These are phyloP conservation scores for Paramecium primaurelia DNA, from an alignment of 73 alveolate species.

Conservation along the genomic window DNA sequence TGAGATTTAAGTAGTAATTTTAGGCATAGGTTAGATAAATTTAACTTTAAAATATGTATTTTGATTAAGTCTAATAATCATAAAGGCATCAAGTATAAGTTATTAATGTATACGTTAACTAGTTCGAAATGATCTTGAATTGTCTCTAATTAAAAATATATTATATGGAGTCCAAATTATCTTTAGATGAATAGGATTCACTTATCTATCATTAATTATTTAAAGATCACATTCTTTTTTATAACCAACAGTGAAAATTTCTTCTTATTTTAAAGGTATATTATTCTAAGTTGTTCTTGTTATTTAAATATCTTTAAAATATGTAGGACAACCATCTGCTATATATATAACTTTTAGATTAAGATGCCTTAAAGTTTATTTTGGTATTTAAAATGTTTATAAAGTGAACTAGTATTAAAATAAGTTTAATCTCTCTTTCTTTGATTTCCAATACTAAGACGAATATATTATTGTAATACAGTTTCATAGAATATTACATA, in stretches of 20 bases:
- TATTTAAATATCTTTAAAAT: not conserved
- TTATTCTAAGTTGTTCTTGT: not conserved
- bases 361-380: not conserved
- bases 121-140: not conserved
- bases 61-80: not conserved
- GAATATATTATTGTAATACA: not conserved
- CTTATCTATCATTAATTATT: not conserved
- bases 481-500: conserved; percentile 11
- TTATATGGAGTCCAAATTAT: conserved; percentile 46
- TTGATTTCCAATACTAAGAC: conserved; percentile 28
- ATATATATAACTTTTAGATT: not conserved
- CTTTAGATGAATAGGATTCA: not conserved
- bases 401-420: not conserved
- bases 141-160: not conserved
- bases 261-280: conserved; percentile 14
- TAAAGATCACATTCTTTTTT: not conserved
- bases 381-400: not conserved
- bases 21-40: conserved; percentile 33
- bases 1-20: not conserved
- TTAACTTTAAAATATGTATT: not conserved
- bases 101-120: not conserved
- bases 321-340: conserved; percentile 5
- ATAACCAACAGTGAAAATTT: not conserved
- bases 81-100: not conserved
- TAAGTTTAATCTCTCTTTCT: not conserved